Evolutionary conservation across 495 filamentous ascomycete genomes (phyloP), one percentile per base, ranked within the genome.

Genomic region (Lophium mytilinum): DNA sequence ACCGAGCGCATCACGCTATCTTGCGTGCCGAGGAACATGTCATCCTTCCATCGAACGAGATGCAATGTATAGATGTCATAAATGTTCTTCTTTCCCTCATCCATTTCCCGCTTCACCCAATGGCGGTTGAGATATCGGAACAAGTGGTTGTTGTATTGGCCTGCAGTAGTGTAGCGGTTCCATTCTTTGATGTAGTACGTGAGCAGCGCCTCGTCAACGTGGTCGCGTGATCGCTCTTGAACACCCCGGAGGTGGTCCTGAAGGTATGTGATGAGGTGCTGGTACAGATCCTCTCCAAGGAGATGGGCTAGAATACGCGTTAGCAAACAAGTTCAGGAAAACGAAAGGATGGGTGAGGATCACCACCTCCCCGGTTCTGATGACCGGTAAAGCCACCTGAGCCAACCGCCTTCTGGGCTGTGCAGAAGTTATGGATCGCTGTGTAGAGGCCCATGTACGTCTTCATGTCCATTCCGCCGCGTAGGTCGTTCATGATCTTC

Each of bases 51-150:
- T 61, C 88, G 87, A 37, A 96, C 95, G 36, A 99, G 76, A 67
- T 97, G 93, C 18, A 97, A 73, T 1, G 92, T 99, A 70, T 99
- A 97, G 46, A 99, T 90, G 71, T 99, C 93, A 72, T 92, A 96
- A 6, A 96, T 86, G 64, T 91, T 86, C 77, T 99, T 99, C 72
- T 99, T 99, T 21, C 94, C 94, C 69, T 99, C 93, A 61, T 99
- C 93, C 72, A 99, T 95, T 74, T 99, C 93, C 19, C 93, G 81
- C 77, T 95, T 97, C 15, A 99, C 94, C 93, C 93, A 99, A 72
- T 99, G 93, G 42, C 93, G 82, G 67, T 97, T 99, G 17, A 99
- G 86, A 69, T 99, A 99, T 40, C 85, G 79, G 79, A 99, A 99
- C 3, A 97, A 73, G 70, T 99, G 93, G 73, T 97, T 94, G 70